Evolutionary conservation across 768 basidiomycete genomes (phyloP).

Genomic region (Chalciporus sphaerocephalus): DNA sequence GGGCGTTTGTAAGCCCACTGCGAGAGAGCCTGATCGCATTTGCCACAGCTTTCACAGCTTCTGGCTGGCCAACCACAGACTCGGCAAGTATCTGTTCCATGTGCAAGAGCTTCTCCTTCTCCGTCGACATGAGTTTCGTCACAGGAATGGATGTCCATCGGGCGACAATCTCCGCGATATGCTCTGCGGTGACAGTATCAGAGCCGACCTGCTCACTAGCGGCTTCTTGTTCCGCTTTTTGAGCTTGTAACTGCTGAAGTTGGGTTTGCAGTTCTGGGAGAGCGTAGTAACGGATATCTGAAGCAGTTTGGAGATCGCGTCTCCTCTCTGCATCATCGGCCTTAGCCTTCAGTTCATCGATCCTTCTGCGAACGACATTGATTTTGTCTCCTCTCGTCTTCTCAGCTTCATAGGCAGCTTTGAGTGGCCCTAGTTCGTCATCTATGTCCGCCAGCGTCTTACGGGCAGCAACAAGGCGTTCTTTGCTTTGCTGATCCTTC

Average conservation of each 20-base stretch:
- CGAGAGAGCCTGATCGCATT: slow-evolving; percentile 91
- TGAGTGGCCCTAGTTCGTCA: slow-evolving; percentile 77
- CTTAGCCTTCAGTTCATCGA: slow-evolving; percentile 90
- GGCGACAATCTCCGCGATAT: slow-evolving; percentile 91
- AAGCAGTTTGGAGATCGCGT: slow-evolving; percentile 71
- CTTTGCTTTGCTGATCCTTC: slow-evolving; percentile 84
- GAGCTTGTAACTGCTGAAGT: slow-evolving; percentile 65
- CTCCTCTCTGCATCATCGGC: slow-evolving; percentile 89
- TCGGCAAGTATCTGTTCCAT: slow-evolving; percentile 81
- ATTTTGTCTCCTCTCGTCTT: slow-evolving; percentile 81
- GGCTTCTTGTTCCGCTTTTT: slow-evolving; percentile 73
- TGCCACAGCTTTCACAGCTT: slow-evolving; percentile 88
- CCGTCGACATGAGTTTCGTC: slow-evolving; percentile 77
- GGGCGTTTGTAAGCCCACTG: slow-evolving; percentile 86
- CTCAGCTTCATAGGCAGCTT: slow-evolving; percentile 83
- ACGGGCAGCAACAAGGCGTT: slow-evolving; percentile 66
- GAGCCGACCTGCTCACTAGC: slow-evolving; percentile 45
- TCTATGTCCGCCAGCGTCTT: slow-evolving; percentile 82
- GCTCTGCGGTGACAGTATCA: slow-evolving; percentile 78
- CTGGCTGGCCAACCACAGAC: slow-evolving; percentile 84
- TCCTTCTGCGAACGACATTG: slow-evolving; percentile 66
- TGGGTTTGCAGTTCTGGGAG: slow-evolving; percentile 80
- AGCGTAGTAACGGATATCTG: slow-evolving; percentile 88
- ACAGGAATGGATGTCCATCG: slow-evolving; percentile 94
- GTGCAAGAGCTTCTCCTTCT: slow-evolving; percentile 81